Conservation (phyloP, 2,329 filamentous ascomycete species). For the Beauveria brongniartii region DNA sequence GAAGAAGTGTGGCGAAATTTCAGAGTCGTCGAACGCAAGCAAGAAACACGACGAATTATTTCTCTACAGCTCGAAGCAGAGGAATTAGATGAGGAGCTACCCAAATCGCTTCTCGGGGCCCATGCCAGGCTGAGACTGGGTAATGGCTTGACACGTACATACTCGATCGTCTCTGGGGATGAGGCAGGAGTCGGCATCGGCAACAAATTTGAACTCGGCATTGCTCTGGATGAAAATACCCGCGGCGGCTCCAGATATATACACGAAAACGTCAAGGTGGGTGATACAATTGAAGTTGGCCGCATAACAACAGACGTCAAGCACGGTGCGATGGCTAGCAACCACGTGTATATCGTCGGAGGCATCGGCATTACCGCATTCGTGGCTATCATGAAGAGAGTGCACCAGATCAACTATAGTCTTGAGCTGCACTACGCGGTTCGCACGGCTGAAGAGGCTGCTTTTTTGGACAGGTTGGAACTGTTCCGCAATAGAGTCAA, state of each 20-base stretch:
- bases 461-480: conserved; percentile 43
- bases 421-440: conserved; percentile 53
- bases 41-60: conserved; percentile 41
- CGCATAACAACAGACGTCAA: conserved; percentile 43
- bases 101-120: conserved; percentile 33
- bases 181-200: conserved; percentile 22
- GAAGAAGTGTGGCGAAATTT: conserved; percentile 36
- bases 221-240: conserved; percentile 45
- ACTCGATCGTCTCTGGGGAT: conserved; percentile 44
- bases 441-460: conserved; percentile 40
- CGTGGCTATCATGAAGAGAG: conserved; percentile 37
- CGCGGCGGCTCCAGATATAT: conserved; percentile 55
- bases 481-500: conserved; percentile 32
- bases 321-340: conserved; percentile 37
- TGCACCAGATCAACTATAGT: conserved; percentile 37
- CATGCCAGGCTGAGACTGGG: conserved; percentile 51
- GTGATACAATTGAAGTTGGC: conserved; percentile 42
- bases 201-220: conserved; percentile 46
- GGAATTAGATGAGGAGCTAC: conserved; percentile 19
- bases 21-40: conserved; percentile 39
- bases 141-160: conserved; percentile 48
- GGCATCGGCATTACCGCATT: conserved; percentile 63
- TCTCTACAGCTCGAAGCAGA: conserved; percentile 44
- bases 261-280: conserved; percentile 38
- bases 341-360: conserved; percentile 55